phyloP scores from a whole-genome alignment of 148 eudicot genomes.

The Fagopyrum tataricum region DNA sequence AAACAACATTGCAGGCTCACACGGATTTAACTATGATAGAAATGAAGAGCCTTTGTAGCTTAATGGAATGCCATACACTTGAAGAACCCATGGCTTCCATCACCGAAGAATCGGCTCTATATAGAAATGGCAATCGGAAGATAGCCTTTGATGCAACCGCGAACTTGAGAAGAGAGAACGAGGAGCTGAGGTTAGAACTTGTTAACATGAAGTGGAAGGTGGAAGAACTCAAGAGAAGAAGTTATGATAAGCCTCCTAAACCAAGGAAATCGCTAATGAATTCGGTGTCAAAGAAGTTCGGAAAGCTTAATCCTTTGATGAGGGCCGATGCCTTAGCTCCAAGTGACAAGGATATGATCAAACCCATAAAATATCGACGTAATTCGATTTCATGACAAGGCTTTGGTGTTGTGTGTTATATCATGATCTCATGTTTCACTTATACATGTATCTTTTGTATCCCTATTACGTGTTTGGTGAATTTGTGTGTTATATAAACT shows the following conservation, averaged over 20 bases:
- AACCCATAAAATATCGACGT: conserved; percentile 26
- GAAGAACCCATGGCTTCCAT: conserved; percentile 19
- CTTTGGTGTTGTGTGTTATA: too few relatives aligned
- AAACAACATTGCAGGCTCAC: conserved; percentile 46
- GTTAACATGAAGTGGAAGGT: conserved; percentile 52
- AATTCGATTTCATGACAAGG: conserved; percentile 47
- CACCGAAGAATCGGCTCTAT: conserved; percentile 23
- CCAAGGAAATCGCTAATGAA: conserved; percentile 53
- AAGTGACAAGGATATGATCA: conserved; percentile 32
- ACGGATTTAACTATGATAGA: conserved; percentile 62
- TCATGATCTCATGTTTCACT: too few relatives aligned
- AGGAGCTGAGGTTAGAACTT: conserved; percentile 69
- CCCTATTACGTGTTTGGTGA: too few relatives aligned
- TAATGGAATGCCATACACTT: conserved; percentile 60
- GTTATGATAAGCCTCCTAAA: conserved; percentile 44
- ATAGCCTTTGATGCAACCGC: conserved; percentile 33
- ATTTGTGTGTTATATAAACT: too few relatives aligned
- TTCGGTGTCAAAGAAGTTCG: conserved; percentile 55
- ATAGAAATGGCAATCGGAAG: not conserved
- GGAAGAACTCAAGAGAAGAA: conserved; percentile 51
- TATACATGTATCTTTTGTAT: too few relatives aligned
- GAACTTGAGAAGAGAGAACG: conserved; percentile 49
- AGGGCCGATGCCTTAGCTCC: conserved; percentile 25
- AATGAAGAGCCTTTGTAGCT: conserved; percentile 72
- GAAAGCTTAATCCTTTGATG: conserved; percentile 34